Percentiles rank a stretch among this genome's conserved stretches.
Evolutionary conservation across 106 monocot species (phyloP).

Genomic region (Allium cepa): DNA sequence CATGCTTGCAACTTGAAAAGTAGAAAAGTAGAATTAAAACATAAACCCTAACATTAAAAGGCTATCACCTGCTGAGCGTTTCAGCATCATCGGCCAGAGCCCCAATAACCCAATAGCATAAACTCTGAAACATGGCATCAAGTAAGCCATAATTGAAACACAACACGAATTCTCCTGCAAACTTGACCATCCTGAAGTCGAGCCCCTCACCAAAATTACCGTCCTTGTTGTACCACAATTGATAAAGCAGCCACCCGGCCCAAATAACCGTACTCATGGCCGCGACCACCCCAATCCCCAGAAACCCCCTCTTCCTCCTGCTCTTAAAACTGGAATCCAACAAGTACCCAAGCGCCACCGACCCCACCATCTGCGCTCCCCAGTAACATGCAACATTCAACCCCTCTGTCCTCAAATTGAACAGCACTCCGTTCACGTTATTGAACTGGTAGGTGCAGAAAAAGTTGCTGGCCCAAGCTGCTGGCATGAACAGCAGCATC

Average conservation of each 20-base stretch:
- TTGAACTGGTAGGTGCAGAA: constrained; percentile 98
- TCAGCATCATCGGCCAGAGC: background rate
- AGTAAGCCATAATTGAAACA: constrained; percentile 77
- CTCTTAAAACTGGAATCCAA: constrained; percentile 56
- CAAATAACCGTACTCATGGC: constrained; percentile 59
- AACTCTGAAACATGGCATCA: constrained; percentile 80
- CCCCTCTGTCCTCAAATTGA: constrained; percentile 73
- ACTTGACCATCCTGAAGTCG: constrained; percentile 52
- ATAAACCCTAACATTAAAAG: background rate
- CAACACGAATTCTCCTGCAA: constrained; percentile 67
- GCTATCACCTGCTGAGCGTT: background rate
- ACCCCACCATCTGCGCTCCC: constrained; percentile 87
- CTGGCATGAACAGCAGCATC: constrained; percentile 73
- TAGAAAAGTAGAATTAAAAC: no score
- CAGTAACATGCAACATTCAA: constrained; percentile 90
- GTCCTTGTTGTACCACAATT: constrained; percentile 45
- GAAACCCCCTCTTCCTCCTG: constrained; percentile 48
- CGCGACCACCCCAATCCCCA: constrained; percentile 50
- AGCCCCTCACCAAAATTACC: constrained; percentile 24
- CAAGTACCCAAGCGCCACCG: constrained; percentile 47
- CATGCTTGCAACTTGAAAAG: no score
- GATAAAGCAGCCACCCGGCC: constrained; percentile 73
- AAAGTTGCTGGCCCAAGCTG: constrained; percentile 91
- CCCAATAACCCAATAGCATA: background rate
- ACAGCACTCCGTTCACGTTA: constrained; percentile 69